These are phyloP conservation scores for Copromyces sp. DNA, from an alignment of 495 filamentous ascomycete species.

Conservation along the genomic window DNA sequence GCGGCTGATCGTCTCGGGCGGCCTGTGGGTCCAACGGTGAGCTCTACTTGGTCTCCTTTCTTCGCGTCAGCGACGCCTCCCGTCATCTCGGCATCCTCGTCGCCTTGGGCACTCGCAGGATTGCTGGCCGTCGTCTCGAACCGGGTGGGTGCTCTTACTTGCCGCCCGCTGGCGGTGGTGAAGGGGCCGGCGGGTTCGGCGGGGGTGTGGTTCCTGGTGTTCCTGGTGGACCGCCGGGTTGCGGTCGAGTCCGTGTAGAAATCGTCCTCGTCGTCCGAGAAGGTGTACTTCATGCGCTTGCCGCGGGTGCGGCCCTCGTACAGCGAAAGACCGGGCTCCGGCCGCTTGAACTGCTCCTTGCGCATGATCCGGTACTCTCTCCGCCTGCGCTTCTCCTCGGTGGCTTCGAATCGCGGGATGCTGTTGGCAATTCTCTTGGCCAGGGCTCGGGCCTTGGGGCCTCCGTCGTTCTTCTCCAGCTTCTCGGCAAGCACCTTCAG, in stretches of 20 bases:
- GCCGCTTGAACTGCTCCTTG: slow-evolving; percentile 79
- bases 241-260: slow-evolving; percentile 55
- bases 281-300: slow-evolving; percentile 92
- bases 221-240: slow-evolving; percentile 62
- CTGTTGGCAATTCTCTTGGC: slow-evolving; percentile 68
- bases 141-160: slow-evolving; percentile 67
- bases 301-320: slow-evolving; percentile 95
- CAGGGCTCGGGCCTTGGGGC: slow-evolving; percentile 64
- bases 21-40: slow-evolving; percentile 19
- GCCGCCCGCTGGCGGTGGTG: slow-evolving; percentile 85
- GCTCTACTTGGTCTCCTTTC: slow-evolving; percentile 9
- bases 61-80: slow-evolving; percentile 5
- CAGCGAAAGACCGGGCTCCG: slow-evolving; percentile 80
- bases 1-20: slow-evolving; percentile 33
- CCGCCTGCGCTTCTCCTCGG: slow-evolving; percentile 90
- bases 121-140: slow-evolving; percentile 56
- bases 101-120: slow-evolving; percentile 25
- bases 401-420: slow-evolving; percentile 88
- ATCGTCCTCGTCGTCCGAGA: slow-evolving; percentile 79
- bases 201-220: slow-evolving; percentile 61
- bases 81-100: slow-evolving; percentile 20
- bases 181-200: slow-evolving; percentile 60
- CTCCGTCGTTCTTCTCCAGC: slow-evolving; percentile 63
- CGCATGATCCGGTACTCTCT: slow-evolving; percentile 82
- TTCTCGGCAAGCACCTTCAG: slow-evolving; percentile 62